Percentiles rank a stretch among this genome's conserved stretches.
Evolutionary conservation across 305 asterid species (phyloP).

Genomic region (Fraxinus ornus): DNA sequence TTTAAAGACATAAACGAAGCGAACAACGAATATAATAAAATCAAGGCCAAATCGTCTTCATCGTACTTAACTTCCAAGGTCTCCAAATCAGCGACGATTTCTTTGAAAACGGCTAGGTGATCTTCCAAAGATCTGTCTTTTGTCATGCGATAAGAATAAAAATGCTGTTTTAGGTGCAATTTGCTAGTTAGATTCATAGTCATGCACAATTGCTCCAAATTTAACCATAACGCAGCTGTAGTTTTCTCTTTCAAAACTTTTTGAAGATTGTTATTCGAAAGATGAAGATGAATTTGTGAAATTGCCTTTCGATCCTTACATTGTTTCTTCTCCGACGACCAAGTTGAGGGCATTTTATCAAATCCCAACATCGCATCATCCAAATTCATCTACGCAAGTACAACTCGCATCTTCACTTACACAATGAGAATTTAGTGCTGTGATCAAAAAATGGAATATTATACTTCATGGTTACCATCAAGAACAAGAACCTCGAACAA

Average conservation of each 20-base stretch:
- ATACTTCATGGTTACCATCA: neutral
- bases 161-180: neutral
- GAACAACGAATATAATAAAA: neutral
- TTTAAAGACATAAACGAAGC: neutral
- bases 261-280: neutral
- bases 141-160: neutral
- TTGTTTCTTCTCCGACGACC: neutral
- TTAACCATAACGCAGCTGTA: neutral
- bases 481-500: neutral
- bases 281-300: neutral
- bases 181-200: neutral
- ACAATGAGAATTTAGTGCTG: neutral
- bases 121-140: neutral
- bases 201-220: neutral
- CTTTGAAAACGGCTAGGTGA: neutral
- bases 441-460: neutral
- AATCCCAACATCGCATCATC: neutral
- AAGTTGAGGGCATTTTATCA: neutral
- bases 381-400: neutral
- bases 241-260: no score
- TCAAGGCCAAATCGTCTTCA: neutral
- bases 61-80: neutral
- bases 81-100: neutral
- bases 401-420: neutral
- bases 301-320: neutral